These are phyloP conservation scores for Saccharum officinarum DNA, from an alignment of 176 grass and related monocot genomes.

Conservation along the genomic window DNA sequence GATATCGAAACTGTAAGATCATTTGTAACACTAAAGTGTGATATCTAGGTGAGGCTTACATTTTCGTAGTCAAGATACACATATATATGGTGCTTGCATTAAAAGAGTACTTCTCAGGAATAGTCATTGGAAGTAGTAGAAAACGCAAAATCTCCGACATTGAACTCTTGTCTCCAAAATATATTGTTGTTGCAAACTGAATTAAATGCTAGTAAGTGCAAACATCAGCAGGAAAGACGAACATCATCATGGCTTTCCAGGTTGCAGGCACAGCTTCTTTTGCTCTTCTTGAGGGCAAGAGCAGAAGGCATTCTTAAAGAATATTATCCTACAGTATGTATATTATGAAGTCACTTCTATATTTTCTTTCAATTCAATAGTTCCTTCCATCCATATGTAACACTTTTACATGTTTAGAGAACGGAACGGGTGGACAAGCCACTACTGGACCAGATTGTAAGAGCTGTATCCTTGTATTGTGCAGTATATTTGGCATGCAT, in stretches of 20 bases:
- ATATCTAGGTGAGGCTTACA: slow-evolving; percentile 6
- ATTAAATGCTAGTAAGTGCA: slow-evolving; percentile 18
- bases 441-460: slow-evolving; percentile 72
- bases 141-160: slow-evolving; percentile 4
- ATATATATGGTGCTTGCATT: slow-evolving; percentile 23
- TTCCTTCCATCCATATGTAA: slow-evolving; percentile 19
- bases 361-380: slow-evolving; percentile 17
- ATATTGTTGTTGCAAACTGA: slow-evolving; percentile 19
- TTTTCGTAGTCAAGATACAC: slow-evolving; percentile 20
- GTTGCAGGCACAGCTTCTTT: slow-evolving; percentile 61
- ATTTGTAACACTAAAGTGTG: slow-evolving; percentile 2
- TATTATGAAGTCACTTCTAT: slow-evolving; percentile 14
- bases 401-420: slow-evolving; percentile 57
- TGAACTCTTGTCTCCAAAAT: not conserved
- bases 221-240: slow-evolving; percentile 55
- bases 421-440: slow-evolving; percentile 63
- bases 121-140: not conserved
- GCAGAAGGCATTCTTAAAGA: slow-evolving; percentile 69
- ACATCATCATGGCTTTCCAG: slow-evolving; percentile 62
- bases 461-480: slow-evolving; percentile 85
- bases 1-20: slow-evolving; percentile 4
- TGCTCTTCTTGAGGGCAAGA: slow-evolving; percentile 82
- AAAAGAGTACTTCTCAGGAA: slow-evolving; percentile 1
- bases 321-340: slow-evolving; percentile 80
- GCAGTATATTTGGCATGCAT: slow-evolving; percentile 29